Conservation (phyloP, 78 protist genomes). For the Dictyostelium intermedium region DNA sequence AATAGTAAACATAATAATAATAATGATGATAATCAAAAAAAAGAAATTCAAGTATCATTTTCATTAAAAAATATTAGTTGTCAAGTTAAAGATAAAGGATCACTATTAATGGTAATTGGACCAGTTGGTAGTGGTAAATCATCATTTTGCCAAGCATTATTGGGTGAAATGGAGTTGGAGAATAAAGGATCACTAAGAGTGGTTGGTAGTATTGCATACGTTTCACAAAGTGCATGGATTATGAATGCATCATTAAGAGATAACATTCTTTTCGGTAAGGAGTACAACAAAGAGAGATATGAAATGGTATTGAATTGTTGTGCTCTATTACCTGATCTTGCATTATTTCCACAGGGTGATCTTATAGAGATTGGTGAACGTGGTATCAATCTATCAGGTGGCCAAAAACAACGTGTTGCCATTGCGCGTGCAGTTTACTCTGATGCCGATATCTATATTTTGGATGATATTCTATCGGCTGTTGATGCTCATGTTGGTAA, state of each 20-base stretch:
- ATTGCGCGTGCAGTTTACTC: conserved; percentile 93
- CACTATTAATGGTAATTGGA: conserved; percentile 85
- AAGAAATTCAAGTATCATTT: not conserved
- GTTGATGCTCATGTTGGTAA: conserved; percentile 94
- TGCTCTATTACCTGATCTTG: conserved; percentile 85
- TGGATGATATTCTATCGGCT: conserved; percentile 94
- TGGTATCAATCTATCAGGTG: conserved; percentile 97
- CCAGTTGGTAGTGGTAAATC: conserved; percentile 94
- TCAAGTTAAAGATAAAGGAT: conserved; percentile 9
- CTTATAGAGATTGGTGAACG: conserved; percentile 93
- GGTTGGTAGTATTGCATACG: conserved; percentile 87
- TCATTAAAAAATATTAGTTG: conserved; percentile 6
- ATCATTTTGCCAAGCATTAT: conserved; percentile 74
- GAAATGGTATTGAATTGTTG: conserved; percentile 81
- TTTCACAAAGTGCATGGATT: conserved; percentile 95
- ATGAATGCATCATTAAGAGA: conserved; percentile 88
- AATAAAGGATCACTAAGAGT: conserved; percentile 14
- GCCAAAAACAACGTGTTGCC: conserved; percentile 91
- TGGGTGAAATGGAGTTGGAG: conserved; percentile 79
- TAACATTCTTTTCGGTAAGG: conserved; percentile 90
- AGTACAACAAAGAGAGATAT: conserved; percentile 59
- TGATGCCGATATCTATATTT: conserved; percentile 86
- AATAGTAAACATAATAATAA: not conserved
- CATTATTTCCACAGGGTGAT: conserved; percentile 88
- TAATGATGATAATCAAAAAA: not conserved